A percentile compares a stretch with the other conserved stretches of the same genome.
Conservation (phyloP, 306 rosid genomes). For the Glycine latifolia region DNA sequence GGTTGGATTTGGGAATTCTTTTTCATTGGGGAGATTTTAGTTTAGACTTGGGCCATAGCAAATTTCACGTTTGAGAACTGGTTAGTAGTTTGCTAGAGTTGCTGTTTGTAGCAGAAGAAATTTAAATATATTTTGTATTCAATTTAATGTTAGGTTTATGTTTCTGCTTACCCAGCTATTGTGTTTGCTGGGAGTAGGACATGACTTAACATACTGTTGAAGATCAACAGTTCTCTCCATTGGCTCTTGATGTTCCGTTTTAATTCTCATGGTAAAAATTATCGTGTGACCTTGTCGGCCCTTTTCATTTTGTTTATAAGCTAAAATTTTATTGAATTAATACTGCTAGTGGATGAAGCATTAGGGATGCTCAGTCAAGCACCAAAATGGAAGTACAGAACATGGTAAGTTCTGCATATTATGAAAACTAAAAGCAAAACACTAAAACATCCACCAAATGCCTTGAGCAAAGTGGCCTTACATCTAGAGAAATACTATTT, state of each 20-base stretch:
- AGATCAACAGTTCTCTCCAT: background rate
- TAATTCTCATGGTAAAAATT: background rate
- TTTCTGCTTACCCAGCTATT: background rate
- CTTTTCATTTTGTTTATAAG: background rate
- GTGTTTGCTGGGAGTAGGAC: background rate
- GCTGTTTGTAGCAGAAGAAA: too few relatives aligned
- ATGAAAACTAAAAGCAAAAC: background rate
- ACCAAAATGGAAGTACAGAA: background rate
- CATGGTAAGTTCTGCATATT: background rate
- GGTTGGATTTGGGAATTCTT: background rate
- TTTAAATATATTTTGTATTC: background rate
- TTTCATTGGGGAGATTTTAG: conserved; percentile 1
- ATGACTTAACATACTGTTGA: conserved; percentile 4
- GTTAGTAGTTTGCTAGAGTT: conserved; percentile 9
- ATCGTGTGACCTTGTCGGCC: background rate
- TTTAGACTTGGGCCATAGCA: background rate
- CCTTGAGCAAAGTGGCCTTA: too few relatives aligned
- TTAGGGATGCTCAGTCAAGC: background rate
- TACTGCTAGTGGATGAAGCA: background rate
- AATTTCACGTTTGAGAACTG: background rate
- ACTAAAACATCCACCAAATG: background rate
- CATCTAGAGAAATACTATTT: too few relatives aligned
- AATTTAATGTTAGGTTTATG: too few relatives aligned
- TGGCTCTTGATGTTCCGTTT: background rate
- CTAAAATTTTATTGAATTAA: too few relatives aligned